Base-by-base conservation (phyloP, 2,329 filamentous ascomycete genomes). In the Talaromyces sp. region DNA sequence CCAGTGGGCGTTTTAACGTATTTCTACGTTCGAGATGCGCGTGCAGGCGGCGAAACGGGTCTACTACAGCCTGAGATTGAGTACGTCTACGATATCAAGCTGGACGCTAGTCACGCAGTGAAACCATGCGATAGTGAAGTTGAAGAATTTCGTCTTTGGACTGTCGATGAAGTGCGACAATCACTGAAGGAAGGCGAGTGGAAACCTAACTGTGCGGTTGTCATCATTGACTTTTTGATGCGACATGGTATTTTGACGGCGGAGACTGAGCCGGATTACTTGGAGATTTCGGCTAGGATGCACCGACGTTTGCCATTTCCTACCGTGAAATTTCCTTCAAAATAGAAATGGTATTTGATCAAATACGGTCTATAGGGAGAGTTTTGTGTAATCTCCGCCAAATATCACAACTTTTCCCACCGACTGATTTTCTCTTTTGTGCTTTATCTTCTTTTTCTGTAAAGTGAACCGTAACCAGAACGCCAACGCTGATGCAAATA, bases 1-100 rank as follows among this genome's bases (percentile, higher is more conserved):
- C 74, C 83, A 17, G 81, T 78, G 15, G 91, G 91, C 6, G 87
- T 83, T 46, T 82, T 97, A 61, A 91, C 89, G 6, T 99, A 97
- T 76, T 85, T 91, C 63, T 88, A 93, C 75, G 81, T 96, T 63
- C 85, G 91, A 10, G 87, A 91, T 67, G 78, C 83, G 66, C 80
- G 84, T 35, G 86, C 90, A 2, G 90, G 91, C 10, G 92, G 91
- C 9, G 91, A 97, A 75, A 84, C 81, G 9, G 88, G 87, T 10
- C 80, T 95, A 67, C 80, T 96, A 69, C 93, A 96, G 75, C 94
- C 94, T 0, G 94, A 97, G 75, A 87, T 86, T 67, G 88, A 97
- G 75, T 97, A 91, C 78, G 79, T 96, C 45, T 99, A 94, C 75
- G 91, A 99, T 71, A 77, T 97, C 62, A 86, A 91, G 72, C 77